phyloP scores from a whole-genome alignment of 2,329 filamentous ascomycete genomes.

The Zalaria sp. region DNA sequence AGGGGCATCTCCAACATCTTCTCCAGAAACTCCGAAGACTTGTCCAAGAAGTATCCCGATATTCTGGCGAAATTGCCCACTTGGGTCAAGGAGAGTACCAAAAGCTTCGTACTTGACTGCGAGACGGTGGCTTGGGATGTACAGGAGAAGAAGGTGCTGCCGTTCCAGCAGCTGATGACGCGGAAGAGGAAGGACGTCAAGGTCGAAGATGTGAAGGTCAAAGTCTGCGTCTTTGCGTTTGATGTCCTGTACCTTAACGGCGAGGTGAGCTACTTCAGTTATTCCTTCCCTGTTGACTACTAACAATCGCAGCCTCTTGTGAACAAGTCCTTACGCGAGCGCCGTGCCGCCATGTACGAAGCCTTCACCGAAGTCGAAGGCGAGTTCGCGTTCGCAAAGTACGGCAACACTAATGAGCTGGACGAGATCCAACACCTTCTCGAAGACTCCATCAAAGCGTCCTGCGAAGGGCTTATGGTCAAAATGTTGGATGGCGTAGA shows the following conservation, averaged over 20 bases:
- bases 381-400: slow-evolving; percentile 82
- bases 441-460: slow-evolving; percentile 89
- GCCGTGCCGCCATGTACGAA: slow-evolving; percentile 57
- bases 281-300: neutral
- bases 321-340: slow-evolving; percentile 71
- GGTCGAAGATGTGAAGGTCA: slow-evolving; percentile 85
- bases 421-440: slow-evolving; percentile 88
- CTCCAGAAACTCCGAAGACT: slow-evolving; percentile 89
- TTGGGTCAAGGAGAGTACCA: slow-evolving; percentile 83
- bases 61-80: slow-evolving; percentile 74
- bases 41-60: slow-evolving; percentile 96
- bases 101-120: slow-evolving; percentile 95
- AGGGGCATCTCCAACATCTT: slow-evolving; percentile 84
- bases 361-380: slow-evolving; percentile 71
- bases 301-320: slow-evolving; percentile 47
- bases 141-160: slow-evolving; percentile 86
- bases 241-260: slow-evolving; percentile 90
- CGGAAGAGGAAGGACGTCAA: slow-evolving; percentile 96
- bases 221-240: slow-evolving; percentile 94
- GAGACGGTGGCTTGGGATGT: slow-evolving; percentile 96
- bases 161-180: slow-evolving; percentile 97
- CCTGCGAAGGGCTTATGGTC: slow-evolving; percentile 96
- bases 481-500: slow-evolving; percentile 95
- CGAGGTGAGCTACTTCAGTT: slow-evolving; percentile 27
- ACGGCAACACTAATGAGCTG: slow-evolving; percentile 73